Percentiles rank a stretch among this genome's conserved stretches.
These are phyloP conservation scores for Melastoma malabathricum DNA, from an alignment of 345 rosid genomes.

Conservation along the genomic window DNA sequence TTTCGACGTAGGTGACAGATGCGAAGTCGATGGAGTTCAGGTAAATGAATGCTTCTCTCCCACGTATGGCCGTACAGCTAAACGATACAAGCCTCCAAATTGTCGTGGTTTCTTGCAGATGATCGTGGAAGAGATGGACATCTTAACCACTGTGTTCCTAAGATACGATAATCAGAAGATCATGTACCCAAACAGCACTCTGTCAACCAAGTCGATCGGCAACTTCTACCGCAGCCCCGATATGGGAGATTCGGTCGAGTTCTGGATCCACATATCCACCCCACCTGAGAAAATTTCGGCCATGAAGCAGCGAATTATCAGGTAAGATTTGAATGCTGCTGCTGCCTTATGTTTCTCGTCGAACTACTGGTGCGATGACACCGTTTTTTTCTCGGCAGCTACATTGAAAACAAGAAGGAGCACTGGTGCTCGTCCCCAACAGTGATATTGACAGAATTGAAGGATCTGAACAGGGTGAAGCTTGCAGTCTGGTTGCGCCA, in stretches of 20 bases:
- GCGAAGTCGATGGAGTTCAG: conserved; percentile 81
- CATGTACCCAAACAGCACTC: conserved; percentile 46
- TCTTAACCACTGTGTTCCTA: conserved; percentile 68
- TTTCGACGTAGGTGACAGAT: conserved; percentile 83
- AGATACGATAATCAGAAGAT: conserved; percentile 70
- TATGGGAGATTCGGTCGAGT: conserved; percentile 67
- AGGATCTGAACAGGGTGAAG: conserved; percentile 30
- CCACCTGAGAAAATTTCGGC: conserved; percentile 45
- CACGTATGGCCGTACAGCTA: too few relatives aligned
- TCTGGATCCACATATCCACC: conserved; percentile 58
- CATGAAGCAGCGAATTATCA: conserved; percentile 46
- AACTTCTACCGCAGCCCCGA: conserved; percentile 89
- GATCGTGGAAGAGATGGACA: conserved; percentile 92
- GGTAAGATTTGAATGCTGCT: conserved; percentile 22
- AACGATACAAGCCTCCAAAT: too few relatives aligned
- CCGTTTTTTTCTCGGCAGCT: conserved; percentile 24
- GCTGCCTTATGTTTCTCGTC: too few relatives aligned
- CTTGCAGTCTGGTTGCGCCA: conserved; percentile 60
- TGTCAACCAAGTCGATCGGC: conserved; percentile 49
- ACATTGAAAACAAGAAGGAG: conserved; percentile 55
- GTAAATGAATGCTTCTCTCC: too few relatives aligned
- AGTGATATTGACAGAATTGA: conserved; percentile 38
- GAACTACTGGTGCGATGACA: too few relatives aligned
- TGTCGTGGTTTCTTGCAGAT: conserved; percentile 26
- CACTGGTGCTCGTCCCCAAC: conserved; percentile 55